Conservation (phyloP, 1,139 yeast species). For the Eremothecium cymbalariae region DNA sequence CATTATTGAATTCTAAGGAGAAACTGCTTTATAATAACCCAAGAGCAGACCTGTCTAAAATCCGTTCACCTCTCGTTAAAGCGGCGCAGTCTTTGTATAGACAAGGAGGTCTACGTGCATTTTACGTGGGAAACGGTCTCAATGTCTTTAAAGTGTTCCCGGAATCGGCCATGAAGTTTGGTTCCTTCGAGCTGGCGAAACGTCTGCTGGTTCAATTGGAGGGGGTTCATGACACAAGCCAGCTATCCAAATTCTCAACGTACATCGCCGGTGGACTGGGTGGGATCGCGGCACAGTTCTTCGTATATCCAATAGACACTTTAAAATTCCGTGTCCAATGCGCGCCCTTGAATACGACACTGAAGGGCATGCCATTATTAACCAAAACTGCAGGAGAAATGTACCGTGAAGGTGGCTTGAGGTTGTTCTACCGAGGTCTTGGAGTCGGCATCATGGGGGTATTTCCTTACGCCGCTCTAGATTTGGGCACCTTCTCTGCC, state of each 20-base stretch:
- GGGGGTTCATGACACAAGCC: constrained; percentile 64
- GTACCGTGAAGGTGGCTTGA: constrained; percentile 71
- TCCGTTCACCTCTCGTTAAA: constrained; percentile 61
- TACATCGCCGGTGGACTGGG: constrained; percentile 94
- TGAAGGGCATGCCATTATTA: constrained; percentile 55
- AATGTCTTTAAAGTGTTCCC: constrained; percentile 94
- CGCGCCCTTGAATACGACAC: constrained; percentile 53
- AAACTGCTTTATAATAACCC: constrained; percentile 38
- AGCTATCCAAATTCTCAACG: constrained; percentile 69
- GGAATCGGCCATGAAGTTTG: constrained; percentile 95
- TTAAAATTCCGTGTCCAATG: constrained; percentile 78
- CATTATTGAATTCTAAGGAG: constrained; percentile 50
- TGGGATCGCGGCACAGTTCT: constrained; percentile 85
- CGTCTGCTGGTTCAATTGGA: constrained; percentile 65
- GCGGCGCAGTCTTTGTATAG: constrained; percentile 78
- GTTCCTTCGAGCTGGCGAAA: constrained; percentile 86
- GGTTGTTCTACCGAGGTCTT: constrained; percentile 77
- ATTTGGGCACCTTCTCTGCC: constrained; percentile 85
- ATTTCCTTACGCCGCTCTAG: constrained; percentile 95
- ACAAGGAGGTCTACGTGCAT: constrained; percentile 81
- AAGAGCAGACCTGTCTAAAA: constrained; percentile 33
- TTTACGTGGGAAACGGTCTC: constrained; percentile 91
- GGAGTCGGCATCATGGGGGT: constrained; percentile 86
- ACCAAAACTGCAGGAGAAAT: constrained; percentile 64
- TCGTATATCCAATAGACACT: constrained; percentile 95